Base-by-base conservation (phyloP, 2,329 filamentous ascomycete genomes). In the Exutisphaerella laricina region DNA sequence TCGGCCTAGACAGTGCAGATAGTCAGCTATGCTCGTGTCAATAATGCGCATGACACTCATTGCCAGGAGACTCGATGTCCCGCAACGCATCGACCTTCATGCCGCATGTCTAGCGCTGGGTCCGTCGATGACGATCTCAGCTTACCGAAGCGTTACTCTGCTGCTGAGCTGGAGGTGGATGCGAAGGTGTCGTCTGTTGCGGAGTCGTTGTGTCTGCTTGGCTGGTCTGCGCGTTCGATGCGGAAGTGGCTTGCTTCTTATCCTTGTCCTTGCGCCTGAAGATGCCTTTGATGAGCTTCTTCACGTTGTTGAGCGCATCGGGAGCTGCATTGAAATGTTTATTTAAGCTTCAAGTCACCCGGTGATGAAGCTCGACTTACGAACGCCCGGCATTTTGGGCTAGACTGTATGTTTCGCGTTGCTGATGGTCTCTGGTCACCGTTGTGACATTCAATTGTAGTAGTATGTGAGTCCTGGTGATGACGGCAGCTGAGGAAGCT, bases 251-350 rank as follows among this genome's bases (percentile, higher is more conserved):
- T 16, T 49, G 38, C 34, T 46, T 39, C 31, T 51, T 53, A 38
- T 45, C 48, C 35, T 47, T 48, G 37, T 48, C 53, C 28, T 46
- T 46, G 20, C 46, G 52, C 39, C 42, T 51, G 34, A 55, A 51
- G 36, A 55, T 34, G 36, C 50, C 48, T 29, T 55, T 55, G 37
- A 55, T 25, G 32, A 55, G 26, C 16, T 43, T 36, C 46, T 55
- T 55, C 20, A 55, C 46, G 26, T 49, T 51, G 35, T 55, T 50
- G n/a, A 51, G 45, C 41, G 52, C 50, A 39, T 55, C 50, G 23
- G 52, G 52, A 44, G 52, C 50, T 53, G 45, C 13, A 18, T 22
- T 26, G 33, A 9, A 25, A 29, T 39, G 9, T 37, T 42, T 34
- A 42, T 40, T 43, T n/a, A 34, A 41, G 35, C 26, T 28, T 21